Evolutionary conservation across 768 basidiomycete genomes (phyloP), one percentile per base, ranked within the genome.

Genomic region (Termitomyces sp.): DNA sequence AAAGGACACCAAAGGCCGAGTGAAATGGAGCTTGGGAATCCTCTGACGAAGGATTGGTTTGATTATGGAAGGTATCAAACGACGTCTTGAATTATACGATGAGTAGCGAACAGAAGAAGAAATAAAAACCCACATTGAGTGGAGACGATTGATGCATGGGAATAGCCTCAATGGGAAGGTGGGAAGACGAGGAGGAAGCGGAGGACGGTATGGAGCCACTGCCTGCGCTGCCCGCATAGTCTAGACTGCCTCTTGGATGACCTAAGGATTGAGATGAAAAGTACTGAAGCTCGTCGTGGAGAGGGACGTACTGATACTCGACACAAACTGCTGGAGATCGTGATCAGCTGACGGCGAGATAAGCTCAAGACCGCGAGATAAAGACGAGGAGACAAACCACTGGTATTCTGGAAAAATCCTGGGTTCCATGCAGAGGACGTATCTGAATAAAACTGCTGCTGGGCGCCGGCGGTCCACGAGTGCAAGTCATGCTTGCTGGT

Each of bases 1-100:
- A 84, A 84, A 92, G 82, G 50, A 87, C 78, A 12, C 87, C 91
- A 68, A 92, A 91, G 2, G 86, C 87, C 37, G 78, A 79, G 4
- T 80, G 81, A 64, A 88, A 81, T 3, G 22, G 51, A 9, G 36
- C 36, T 6, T 20, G 33, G 6, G 33, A 13, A 15, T 50, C 49
- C 11, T 51, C 50, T 7, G 49, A 33, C 6, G 22, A 6, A 9
- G 49, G 20, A 42, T 45, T 41, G 18, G 5, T 6, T 41, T 12
- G 36, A 13, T 42, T 11, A 45, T 42, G 37, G 13, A 41, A 54
- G 13, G 24, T n/a, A 30, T 54, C 39, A 4, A 42, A 42, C 12
- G 27, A 4, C 3, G 18, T 8, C 53, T 45, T 2, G 8, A 12
- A 27, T 5, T 2, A 8, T 4, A 20, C 0, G 7, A 5, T 16